Percentiles rank a stretch among this genome's conserved stretches.
These are phyloP conservation scores for Geranomyces michiganensis DNA, from an alignment of 192 early-diverging fungal genomes.

Conservation along the genomic window DNA sequence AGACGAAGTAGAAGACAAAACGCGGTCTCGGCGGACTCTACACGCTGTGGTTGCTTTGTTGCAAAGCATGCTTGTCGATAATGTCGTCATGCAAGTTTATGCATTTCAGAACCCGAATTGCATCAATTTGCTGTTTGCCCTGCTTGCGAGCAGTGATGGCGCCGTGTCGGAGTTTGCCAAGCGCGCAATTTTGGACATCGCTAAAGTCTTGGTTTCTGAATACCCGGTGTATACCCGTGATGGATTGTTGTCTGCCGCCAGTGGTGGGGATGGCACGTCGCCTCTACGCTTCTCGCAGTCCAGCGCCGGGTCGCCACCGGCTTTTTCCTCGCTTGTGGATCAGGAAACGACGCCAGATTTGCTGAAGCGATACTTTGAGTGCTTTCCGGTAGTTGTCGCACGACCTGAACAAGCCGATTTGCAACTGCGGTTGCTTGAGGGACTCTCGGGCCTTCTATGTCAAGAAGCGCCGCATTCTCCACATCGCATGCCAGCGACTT, in stretches of 20 bases:
- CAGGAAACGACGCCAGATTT: slow-evolving; percentile 26
- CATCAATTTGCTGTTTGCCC: slow-evolving; percentile 1
- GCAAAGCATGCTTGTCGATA: background rate
- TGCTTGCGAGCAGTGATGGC: background rate
- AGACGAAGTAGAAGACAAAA: background rate
- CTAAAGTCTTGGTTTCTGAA: background rate
- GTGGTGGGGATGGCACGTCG: background rate
- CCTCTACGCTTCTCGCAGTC: background rate
- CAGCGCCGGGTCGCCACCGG: background rate
- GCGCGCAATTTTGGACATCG: slow-evolving; percentile 12
- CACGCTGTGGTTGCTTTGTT: slow-evolving; percentile 18
- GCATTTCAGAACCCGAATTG: slow-evolving; percentile 4
- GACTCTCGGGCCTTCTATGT: background rate
- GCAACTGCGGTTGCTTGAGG: slow-evolving; percentile 14
- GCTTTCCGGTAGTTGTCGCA: slow-evolving; percentile 16
- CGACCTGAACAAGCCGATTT: background rate
- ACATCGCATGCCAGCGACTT: background rate
- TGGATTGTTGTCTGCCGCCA: background rate
- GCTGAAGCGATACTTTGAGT: slow-evolving; percentile 26
- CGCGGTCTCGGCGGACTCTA: background rate
- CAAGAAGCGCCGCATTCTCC: background rate
- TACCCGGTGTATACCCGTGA: slow-evolving; percentile 18
- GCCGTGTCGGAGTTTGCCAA: slow-evolving; percentile 18
- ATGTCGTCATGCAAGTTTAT: slow-evolving; percentile 5
- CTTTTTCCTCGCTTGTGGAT: background rate